Evolutionary conservation across 169 alveolate genomes (phyloP).

Genomic region (Cystoisospora suis): DNA sequence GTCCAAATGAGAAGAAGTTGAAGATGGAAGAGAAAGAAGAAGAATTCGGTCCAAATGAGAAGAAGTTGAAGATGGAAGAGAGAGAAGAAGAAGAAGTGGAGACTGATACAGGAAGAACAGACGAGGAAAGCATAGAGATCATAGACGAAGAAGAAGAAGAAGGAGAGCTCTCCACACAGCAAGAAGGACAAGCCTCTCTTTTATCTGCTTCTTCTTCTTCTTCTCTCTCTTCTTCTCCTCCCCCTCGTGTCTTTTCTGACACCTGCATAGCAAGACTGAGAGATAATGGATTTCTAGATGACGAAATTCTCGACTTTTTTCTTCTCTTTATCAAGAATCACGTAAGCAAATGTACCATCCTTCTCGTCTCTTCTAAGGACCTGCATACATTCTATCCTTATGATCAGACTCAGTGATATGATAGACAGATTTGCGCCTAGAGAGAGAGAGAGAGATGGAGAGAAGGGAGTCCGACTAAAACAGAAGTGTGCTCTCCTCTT

Average conservation of each 20-base stretch:
- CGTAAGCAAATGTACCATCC: constrained; percentile 21
- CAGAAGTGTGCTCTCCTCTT: too few species aligned
- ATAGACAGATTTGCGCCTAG: too few species aligned
- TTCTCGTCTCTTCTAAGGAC: not conserved
- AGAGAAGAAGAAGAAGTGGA: not conserved
- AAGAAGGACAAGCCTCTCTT: too few species aligned
- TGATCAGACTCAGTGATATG: too few species aligned
- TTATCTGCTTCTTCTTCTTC: too few species aligned
- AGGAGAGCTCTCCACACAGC: not conserved
- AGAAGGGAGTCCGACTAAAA: too few species aligned
- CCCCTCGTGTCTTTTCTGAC: not conserved
- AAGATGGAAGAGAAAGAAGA: not conserved
- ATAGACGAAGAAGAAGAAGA: not conserved
- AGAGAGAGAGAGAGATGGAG: too few species aligned
- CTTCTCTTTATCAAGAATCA: constrained; percentile 53
- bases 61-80: not conserved
- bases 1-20: too few species aligned
- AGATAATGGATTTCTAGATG: constrained; percentile 55
- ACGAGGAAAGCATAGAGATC: not conserved
- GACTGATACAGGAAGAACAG: not conserved
- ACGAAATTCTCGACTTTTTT: constrained; percentile 61
- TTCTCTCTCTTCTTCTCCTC: too few species aligned
- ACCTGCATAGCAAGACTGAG: constrained; percentile 36
- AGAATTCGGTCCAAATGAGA: not conserved
- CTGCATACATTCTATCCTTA: too few species aligned